These are phyloP conservation scores for Lachnellula subtilissima DNA, from an alignment of 2,329 filamentous ascomycete species.

Conservation along the genomic window DNA sequence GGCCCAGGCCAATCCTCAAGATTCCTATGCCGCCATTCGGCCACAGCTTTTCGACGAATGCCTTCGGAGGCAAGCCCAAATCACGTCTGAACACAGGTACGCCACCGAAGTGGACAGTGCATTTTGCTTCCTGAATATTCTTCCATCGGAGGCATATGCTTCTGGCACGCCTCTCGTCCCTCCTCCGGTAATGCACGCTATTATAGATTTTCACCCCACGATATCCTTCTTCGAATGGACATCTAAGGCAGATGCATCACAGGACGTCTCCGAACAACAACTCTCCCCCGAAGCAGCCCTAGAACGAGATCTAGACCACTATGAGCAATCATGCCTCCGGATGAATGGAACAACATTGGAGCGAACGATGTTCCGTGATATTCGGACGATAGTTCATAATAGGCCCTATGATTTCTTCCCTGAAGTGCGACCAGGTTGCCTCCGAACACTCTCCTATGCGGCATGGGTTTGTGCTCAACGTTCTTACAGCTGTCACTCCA, in stretches of 20 bases:
- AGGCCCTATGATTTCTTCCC: background rate
- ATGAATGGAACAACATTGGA: background rate
- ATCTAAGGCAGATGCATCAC: background rate
- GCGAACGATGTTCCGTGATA: background rate
- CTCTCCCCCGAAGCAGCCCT: background rate
- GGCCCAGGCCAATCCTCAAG: background rate
- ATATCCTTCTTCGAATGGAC: background rate
- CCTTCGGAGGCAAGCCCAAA: background rate
- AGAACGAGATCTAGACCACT: background rate
- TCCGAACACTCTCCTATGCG: background rate
- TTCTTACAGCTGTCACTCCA: background rate
- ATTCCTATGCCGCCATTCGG: background rate
- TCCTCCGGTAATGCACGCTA: background rate
- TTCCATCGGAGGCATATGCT: background rate
- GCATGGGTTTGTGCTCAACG: background rate
- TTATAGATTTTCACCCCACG: background rate
- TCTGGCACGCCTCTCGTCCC: no score
- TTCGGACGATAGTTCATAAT: background rate
- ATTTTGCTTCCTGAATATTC: background rate
- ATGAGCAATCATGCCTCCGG: background rate
- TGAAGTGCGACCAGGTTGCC: background rate
- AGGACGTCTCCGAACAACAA: background rate
- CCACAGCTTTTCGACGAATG: background rate
- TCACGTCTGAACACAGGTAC: background rate
- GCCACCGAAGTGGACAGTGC: background rate